Evolutionary conservation across 345 rosid species (phyloP).

Genomic region (Mallotus nudiflorus): DNA sequence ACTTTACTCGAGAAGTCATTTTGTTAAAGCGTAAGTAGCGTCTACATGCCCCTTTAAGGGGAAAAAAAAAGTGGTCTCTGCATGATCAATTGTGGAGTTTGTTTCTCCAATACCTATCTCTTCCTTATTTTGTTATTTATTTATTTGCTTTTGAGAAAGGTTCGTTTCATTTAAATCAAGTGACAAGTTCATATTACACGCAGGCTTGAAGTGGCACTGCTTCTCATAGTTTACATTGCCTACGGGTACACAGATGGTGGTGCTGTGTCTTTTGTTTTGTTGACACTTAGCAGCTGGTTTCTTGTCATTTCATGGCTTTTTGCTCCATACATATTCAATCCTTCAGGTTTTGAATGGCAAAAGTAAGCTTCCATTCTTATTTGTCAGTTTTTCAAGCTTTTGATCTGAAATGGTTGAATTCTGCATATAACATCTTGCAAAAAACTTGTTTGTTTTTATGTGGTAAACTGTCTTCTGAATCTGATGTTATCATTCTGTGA

Average conservation of each 20-base stretch:
- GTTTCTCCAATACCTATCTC: background rate
- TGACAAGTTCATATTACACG: slow-evolving; percentile 12
- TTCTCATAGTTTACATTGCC: slow-evolving; percentile 89
- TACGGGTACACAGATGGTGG: slow-evolving; percentile 83
- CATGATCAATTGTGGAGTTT: background rate
- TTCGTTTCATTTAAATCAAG: background rate
- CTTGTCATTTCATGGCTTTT: slow-evolving; percentile 97
- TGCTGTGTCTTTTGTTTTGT: slow-evolving; percentile 67
- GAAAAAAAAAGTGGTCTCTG: slow-evolving; percentile 28
- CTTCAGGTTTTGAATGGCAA: slow-evolving; percentile 99
- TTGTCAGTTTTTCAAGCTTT: background rate
- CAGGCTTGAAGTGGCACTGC: slow-evolving; percentile 97
- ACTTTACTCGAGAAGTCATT: slow-evolving; percentile 97
- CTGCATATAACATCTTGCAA: background rate
- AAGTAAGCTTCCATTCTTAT: slow-evolving; percentile 53
- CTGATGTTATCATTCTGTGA: slow-evolving; percentile 13
- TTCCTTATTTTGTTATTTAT: background rate
- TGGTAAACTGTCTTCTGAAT: background rate
- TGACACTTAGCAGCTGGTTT: slow-evolving; percentile 96
- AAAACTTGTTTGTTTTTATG: background rate
- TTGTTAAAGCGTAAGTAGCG: slow-evolving; percentile 86
- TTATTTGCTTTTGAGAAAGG: background rate
- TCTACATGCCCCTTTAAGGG: background rate
- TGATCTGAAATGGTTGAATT: background rate
- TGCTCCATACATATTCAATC: slow-evolving; percentile 98